These are phyloP conservation scores for Boletus pseudopeckii DNA, from an alignment of 768 basidiomycete genomes.

Conservation along the genomic window DNA sequence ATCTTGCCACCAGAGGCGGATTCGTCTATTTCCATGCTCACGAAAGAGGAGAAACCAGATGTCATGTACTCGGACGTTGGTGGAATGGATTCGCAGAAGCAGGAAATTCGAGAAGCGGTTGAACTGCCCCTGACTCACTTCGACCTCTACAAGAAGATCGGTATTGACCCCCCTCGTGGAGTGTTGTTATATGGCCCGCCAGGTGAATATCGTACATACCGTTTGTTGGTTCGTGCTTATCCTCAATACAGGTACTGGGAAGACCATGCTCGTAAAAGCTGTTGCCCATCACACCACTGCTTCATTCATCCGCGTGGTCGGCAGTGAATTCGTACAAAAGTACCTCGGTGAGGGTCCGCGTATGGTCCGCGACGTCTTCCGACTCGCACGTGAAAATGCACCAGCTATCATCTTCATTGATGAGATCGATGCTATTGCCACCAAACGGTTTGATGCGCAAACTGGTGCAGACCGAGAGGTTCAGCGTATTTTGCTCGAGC, in stretches of 20 bases:
- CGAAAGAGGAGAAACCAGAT: slow-evolving; percentile 92
- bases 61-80: slow-evolving; percentile 93
- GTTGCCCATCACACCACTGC: slow-evolving; percentile 98
- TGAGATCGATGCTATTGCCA: slow-evolving; percentile 97
- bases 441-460: slow-evolving; percentile 99
- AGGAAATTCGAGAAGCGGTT: slow-evolving; percentile 97
- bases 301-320: slow-evolving; percentile 96
- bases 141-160: slow-evolving; percentile 98
- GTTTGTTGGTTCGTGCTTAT: slow-evolving; percentile 1
- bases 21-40: slow-evolving; percentile 93
- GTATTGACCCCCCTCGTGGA: slow-evolving; percentile 97
- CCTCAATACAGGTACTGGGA: slow-evolving; percentile 78
- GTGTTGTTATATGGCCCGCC: slow-evolving; percentile 96
- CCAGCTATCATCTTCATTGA: slow-evolving; percentile 99
- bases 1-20: slow-evolving; percentile 98
- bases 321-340: slow-evolving; percentile 98
- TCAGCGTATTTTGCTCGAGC: slow-evolving; percentile 93
- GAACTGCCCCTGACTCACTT: slow-evolving; percentile 96
- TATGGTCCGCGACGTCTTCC: slow-evolving; percentile 99
- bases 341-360: slow-evolving; percentile 99
- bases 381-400: slow-evolving; percentile 93
- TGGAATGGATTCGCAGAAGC: slow-evolving; percentile 97
- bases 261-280: slow-evolving; percentile 99
- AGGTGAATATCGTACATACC: slow-evolving; percentile 45
- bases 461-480: slow-evolving; percentile 99